Evolutionary conservation across 2,329 filamentous ascomycete species (phyloP).

Genomic region (Pezicula rhizophila): DNA sequence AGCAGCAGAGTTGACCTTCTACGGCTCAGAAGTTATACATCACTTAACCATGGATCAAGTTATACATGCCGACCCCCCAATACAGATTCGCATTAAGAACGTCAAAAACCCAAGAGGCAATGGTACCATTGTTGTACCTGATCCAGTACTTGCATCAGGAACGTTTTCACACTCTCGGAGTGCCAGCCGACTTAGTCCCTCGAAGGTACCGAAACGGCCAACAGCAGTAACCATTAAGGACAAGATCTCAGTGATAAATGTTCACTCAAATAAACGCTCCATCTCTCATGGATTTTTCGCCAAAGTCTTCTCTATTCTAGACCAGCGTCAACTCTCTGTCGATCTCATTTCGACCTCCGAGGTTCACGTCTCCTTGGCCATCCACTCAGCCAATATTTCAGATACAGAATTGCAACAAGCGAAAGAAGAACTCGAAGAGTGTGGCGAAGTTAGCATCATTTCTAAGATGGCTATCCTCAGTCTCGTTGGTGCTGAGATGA

Average conservation of each 20-base stretch:
- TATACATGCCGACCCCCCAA: constrained; percentile 71
- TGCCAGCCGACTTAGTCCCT: constrained; percentile 35
- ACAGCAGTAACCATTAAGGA: constrained; percentile 96
- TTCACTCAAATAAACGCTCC: constrained; percentile 95
- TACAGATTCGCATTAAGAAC: constrained; percentile 86
- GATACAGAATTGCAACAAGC: constrained; percentile 60
- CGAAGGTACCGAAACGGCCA: constrained; percentile 64
- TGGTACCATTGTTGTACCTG: constrained; percentile 79
- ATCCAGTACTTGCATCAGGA: constrained; percentile 49
- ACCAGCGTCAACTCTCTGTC: constrained; percentile 80
- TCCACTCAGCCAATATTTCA: constrained; percentile 70
- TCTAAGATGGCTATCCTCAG: constrained; percentile 93
- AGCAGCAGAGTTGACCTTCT: constrained; percentile 91
- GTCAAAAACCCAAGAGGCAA: constrained; percentile 78
- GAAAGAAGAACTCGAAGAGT: constrained; percentile 67
- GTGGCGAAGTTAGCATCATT: constrained; percentile 85
- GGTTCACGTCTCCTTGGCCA: constrained; percentile 95
- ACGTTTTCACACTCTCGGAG: constrained; percentile 44
- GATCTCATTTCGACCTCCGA: constrained; percentile 95
- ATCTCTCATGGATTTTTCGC: constrained; percentile 95
- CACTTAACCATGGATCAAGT: constrained; percentile 98
- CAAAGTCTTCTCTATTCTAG: constrained; percentile 84
- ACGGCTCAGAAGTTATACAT: constrained; percentile 94
- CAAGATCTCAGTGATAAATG: constrained; percentile 93
- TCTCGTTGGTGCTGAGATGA: constrained; percentile 91